Evolutionary conservation across 2,329 filamentous ascomycete genomes (phyloP).

Genomic region (Fusarium robinianum): DNA sequence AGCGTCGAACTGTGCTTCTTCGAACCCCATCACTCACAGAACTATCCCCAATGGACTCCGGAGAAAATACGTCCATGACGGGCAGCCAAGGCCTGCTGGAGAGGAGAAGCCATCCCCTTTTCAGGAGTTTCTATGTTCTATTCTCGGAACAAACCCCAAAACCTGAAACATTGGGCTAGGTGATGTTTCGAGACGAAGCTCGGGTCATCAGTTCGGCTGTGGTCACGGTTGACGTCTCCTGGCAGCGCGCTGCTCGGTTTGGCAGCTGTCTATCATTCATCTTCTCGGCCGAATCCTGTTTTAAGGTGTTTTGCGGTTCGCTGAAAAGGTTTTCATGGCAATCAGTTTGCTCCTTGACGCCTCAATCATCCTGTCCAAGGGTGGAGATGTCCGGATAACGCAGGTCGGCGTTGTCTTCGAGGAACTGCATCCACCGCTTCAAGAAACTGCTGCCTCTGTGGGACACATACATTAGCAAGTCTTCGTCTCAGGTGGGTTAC

Average conservation of each 20-base stretch:
- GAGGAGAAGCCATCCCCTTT: too few species aligned
- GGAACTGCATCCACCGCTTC: slow-evolving; percentile 86
- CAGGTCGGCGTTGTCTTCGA: slow-evolving; percentile 89
- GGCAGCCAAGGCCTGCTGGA: background rate
- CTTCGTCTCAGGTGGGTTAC: slow-evolving; percentile 29
- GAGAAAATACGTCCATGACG: slow-evolving; percentile 6
- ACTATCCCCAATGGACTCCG: slow-evolving; percentile 11
- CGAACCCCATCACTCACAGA: slow-evolving; percentile 13
- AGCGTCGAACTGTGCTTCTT: slow-evolving; percentile 21
- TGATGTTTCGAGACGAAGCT: slow-evolving; percentile 26
- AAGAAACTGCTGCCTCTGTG: slow-evolving; percentile 81
- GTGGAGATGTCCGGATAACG: slow-evolving; percentile 75
- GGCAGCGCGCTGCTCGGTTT: too few species aligned
- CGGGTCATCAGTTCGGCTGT: slow-evolving; percentile 12
- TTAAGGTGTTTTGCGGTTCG: too few species aligned
- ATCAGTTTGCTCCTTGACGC: too few species aligned
- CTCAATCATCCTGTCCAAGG: slow-evolving; percentile 34
- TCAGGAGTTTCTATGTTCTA: too few species aligned
- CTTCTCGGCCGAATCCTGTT: slow-evolving; percentile 19
- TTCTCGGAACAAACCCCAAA: too few species aligned
- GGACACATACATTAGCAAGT: slow-evolving; percentile 23
- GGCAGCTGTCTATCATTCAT: too few species aligned
- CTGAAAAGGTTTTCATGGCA: too few species aligned
- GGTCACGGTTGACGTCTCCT: too few species aligned
- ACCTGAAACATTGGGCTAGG: slow-evolving; percentile 12